Percentiles rank a stretch among this genome's conserved stretches.
Conservation (phyloP, 768 basidiomycete species). For the Kwoniella sp. region DNA sequence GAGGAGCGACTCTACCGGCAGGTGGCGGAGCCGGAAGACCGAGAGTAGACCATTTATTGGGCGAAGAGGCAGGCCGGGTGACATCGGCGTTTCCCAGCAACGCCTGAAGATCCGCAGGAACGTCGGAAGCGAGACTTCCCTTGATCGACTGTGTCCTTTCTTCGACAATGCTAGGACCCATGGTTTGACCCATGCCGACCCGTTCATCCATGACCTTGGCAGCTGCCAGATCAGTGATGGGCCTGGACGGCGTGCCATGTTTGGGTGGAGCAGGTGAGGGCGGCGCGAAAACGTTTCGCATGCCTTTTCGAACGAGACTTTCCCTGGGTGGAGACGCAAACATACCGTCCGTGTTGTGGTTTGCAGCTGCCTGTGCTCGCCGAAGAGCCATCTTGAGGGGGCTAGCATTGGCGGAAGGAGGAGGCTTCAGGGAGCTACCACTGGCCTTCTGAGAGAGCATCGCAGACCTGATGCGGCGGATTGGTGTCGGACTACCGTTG, state of each 20-base stretch:
- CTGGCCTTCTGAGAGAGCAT: conserved; percentile 36
- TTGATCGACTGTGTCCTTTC: conserved; percentile 6
- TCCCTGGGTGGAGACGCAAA: conserved; percentile 16
- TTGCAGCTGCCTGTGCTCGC: conserved; percentile 29
- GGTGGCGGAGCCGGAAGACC: conserved; percentile 38
- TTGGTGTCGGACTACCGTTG: conserved; percentile 47
- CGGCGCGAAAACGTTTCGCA: conserved; percentile 46
- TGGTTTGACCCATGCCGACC: conserved; percentile 22
- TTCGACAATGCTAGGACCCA: conserved; percentile 11
- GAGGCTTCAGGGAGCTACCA: conserved; percentile 29
- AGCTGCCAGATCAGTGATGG: background rate
- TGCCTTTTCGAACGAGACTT: conserved; percentile 45
- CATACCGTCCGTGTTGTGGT: conserved; percentile 4
- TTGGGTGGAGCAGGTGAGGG: conserved; percentile 33
- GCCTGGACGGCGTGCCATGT: conserved; percentile 5
- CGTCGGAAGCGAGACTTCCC: conserved; percentile 16
- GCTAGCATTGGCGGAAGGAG: conserved; percentile 27
- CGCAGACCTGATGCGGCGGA: conserved; percentile 39
- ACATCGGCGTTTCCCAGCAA: conserved; percentile 12
- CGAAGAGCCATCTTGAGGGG: conserved; percentile 51
- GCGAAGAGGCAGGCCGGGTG: conserved; percentile 13
- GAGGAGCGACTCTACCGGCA: conserved; percentile 18
- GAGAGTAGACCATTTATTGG: conserved; percentile 4
- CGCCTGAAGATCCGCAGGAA: conserved; percentile 27
- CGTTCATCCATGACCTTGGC: conserved; percentile 18